Evolutionary conservation across 768 basidiomycete species (phyloP), one percentile per base, ranked within the genome.

Genomic region (Kwoniella shandongensis): DNA sequence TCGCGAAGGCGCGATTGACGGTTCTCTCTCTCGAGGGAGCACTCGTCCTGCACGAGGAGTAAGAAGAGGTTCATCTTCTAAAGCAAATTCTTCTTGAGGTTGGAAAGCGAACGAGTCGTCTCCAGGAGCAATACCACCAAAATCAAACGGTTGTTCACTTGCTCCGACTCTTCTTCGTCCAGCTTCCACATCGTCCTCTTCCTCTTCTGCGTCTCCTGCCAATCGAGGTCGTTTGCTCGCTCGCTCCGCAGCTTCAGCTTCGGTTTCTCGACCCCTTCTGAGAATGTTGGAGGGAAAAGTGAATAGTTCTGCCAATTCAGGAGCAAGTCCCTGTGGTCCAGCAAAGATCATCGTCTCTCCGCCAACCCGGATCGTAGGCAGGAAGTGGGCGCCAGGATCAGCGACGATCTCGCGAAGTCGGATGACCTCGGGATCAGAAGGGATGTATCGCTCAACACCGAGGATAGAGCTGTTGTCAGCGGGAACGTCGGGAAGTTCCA

Each of bases 241-340:
- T 17, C 57, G 52, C 0, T 52, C 61, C 11, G 60, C 69, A 15
- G 41, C 66, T 13, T 49, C 63, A 18, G 80, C 72, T 84, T 87
- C 79, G 82, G 84, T 72, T 74, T 79, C 25, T 79, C 82, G 51
- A 81, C 81, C 17, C 59, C 77, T 52, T 81, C 85, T n/a, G 81
- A 85, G 27, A 83, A 84, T 26, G 22, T 61, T 80, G 3, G 86
- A 63, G 10, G 91, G 89, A 39, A 88, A 87, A 79, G 88, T 81
- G 78, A 96, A 99, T 52, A 99, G 78, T 51, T 88, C 84, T 1
- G 83, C 82, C 20, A 99, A 80, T 74, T 94, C 90, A 0, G 88
- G 86, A 0, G 85, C 84, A 13, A 75, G 55, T 3, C 69, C 73
- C 12, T 88, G 87, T 11, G 93, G 92, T 0, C 88, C 91, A 42